These are phyloP conservation scores for Candida awuae DNA, from an alignment of 805 yeast species.

Conservation along the genomic window DNA sequence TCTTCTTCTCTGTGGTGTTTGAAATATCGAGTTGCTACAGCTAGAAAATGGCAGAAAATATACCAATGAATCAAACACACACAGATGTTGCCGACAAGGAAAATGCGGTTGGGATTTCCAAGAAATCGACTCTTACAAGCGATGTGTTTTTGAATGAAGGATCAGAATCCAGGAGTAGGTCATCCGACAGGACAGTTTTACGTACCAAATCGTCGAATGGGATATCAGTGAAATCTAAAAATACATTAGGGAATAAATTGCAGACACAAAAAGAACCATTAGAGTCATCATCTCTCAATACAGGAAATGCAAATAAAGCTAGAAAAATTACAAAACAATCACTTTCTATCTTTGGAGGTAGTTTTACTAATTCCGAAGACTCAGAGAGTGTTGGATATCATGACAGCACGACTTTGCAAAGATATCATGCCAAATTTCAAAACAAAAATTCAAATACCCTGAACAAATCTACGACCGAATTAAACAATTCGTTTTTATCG, in stretches of 20 bases:
- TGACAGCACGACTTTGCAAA: constrained; percentile 6
- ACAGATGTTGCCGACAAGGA: background rate
- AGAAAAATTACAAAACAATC: constrained; percentile 3
- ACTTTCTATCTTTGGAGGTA: background rate
- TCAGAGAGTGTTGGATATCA: background rate
- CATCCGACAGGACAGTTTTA: background rate
- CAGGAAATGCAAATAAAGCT: constrained; percentile 6
- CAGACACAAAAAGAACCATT: background rate
- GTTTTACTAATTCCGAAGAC: background rate
- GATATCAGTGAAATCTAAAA: background rate
- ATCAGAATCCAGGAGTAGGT: background rate
- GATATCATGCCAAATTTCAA: constrained; percentile 8
- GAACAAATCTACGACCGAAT: constrained; percentile 4
- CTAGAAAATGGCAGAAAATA: background rate
- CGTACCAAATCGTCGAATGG: constrained; percentile 6
- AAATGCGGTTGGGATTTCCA: background rate
- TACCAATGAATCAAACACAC: background rate
- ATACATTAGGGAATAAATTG: background rate
- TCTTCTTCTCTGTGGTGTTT: too few species aligned
- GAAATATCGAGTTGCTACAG: too few species aligned
- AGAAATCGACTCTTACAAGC: background rate
- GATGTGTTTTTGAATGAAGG: background rate
- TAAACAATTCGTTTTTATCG: background rate
- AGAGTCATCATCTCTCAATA: background rate
- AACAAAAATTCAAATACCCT: background rate